Base-by-base conservation (phyloP, 495 filamentous ascomycete genomes). In the Penicillium psychrofluorescens region DNA sequence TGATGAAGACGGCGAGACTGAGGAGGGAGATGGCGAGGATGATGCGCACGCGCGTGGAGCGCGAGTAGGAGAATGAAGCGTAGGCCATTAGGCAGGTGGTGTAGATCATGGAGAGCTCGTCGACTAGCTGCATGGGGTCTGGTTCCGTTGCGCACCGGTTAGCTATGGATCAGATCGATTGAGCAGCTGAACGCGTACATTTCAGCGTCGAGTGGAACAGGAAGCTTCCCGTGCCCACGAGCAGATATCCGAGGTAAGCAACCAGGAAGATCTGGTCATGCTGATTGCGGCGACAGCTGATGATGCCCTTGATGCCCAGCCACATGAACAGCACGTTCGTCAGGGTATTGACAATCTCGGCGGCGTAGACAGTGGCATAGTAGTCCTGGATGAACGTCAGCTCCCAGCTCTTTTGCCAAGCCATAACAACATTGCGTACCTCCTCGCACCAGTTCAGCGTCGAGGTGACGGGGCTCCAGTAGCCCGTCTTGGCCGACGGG, bases 41-140 rank as follows among this genome's bases (percentile, higher is more conserved):
- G 5, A 75, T 38, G 7, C 78, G 74, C 31, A 82, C 68, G n/a
- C 44, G 50, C 9, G 56, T 51, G 6, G 87, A 70, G 46, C 75
- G 74, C 6, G 72, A 78, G 64, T 91, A 85, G 8, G 85, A 81
- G 61, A 95, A 92, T 13, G 86, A 86, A 11, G 88, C 88, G 62
- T 84, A 95, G 62, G 74, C 83, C 84, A 95, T 94, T n/a, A 95
- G 64, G 51, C 85, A 94, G 7, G 91, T 94, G 1, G 91, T 95
- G 60, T 98, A 97, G 28, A 98, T 95, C 92, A 97, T 97, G 47
- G 84, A 87, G 7, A 96, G 76, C 65, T 98, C 92, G 56, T 98
- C 92, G 30, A 96, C 85, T 11, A 97, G 79, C 59, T 98, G 92
- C 92, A 95, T 95, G 2, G 90, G 88, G 66, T 98, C 90, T 95